phyloP scores from a whole-genome alignment of 2,329 filamentous ascomycete species.

The Stachybotrys echinatus region DNA sequence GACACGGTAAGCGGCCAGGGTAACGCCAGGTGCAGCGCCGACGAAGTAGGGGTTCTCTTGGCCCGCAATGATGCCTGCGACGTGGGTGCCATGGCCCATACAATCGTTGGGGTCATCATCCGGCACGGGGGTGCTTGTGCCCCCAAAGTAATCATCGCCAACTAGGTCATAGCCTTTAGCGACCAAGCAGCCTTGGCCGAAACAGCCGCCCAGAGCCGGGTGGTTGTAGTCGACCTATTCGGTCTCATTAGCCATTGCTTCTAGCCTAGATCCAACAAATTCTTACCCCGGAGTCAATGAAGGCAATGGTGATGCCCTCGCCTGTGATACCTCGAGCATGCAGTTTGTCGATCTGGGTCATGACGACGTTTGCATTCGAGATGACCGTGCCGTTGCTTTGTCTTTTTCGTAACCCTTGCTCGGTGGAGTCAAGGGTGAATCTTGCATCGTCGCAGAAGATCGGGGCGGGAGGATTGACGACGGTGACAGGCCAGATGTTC shows the following conservation, averaged over 20 bases:
- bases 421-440: too few species aligned
- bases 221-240: constrained; percentile 62
- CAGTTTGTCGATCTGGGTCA: constrained; percentile 52
- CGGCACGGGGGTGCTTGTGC: constrained; percentile 33
- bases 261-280: too few species aligned
- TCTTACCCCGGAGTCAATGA: constrained; percentile 50
- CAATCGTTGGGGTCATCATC: constrained; percentile 51
- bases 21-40: constrained; percentile 52
- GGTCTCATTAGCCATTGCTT: too few species aligned
- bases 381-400: constrained; percentile 12
- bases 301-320: constrained; percentile 45
- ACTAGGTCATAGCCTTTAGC: constrained; percentile 52
- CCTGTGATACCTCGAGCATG: constrained; percentile 41
- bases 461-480: constrained; percentile 3
- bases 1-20: constrained; percentile 50
- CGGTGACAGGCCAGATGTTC: constrained; percentile 22
- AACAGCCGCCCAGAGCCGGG: constrained; percentile 58
- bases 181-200: constrained; percentile 54
- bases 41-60: constrained; percentile 49
- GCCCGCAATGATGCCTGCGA: constrained; percentile 58
- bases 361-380: constrained; percentile 44
- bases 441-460: neutral
- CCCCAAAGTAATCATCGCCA: constrained; percentile 45
- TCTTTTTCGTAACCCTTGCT: too few species aligned
- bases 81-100: constrained; percentile 55